phyloP scores from a whole-genome alignment of 768 basidiomycete species.

The Hypholoma sublateritium region DNA sequence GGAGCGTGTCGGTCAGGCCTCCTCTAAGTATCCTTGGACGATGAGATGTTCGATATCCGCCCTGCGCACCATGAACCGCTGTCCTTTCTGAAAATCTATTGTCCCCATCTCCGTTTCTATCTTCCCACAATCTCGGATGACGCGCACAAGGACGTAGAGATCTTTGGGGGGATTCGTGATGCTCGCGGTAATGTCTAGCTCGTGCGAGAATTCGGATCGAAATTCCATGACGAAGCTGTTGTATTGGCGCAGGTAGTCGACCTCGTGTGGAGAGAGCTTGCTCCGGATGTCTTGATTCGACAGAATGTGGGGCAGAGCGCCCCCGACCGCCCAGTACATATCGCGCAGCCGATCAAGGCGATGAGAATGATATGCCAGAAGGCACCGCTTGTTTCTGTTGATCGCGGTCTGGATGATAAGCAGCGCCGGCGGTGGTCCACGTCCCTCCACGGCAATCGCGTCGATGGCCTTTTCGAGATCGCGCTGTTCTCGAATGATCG shows the following conservation, averaged over 20 bases:
- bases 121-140: slow-evolving; percentile 85
- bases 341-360: slow-evolving; percentile 81
- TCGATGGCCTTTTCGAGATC: slow-evolving; percentile 68
- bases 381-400: slow-evolving; percentile 91
- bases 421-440: slow-evolving; percentile 57
- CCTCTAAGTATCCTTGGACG: slow-evolving; percentile 89
- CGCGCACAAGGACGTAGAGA: slow-evolving; percentile 83
- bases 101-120: slow-evolving; percentile 91
- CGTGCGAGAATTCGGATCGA: slow-evolving; percentile 80
- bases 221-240: slow-evolving; percentile 80
- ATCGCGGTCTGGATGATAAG: slow-evolving; percentile 89
- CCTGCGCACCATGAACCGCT: slow-evolving; percentile 84
- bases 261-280: slow-evolving; percentile 49
- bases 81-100: slow-evolving; percentile 88
- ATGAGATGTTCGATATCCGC: slow-evolving; percentile 94
- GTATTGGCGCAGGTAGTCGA: slow-evolving; percentile 82
- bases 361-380: slow-evolving; percentile 91
- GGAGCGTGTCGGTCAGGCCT: slow-evolving; percentile 31
- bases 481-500: slow-evolving; percentile 88
- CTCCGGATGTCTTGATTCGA: slow-evolving; percentile 63
- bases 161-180: slow-evolving; percentile 87
- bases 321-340: slow-evolving; percentile 88
- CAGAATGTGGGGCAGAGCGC: slow-evolving; percentile 83
- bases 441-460: slow-evolving; percentile 37
- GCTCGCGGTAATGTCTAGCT: slow-evolving; percentile 84